Evolutionary conservation across 225 moss, liverwort and hornwort species (phyloP), one percentile per base, ranked within the genome.

Genomic region (Marchantia paleacea): DNA sequence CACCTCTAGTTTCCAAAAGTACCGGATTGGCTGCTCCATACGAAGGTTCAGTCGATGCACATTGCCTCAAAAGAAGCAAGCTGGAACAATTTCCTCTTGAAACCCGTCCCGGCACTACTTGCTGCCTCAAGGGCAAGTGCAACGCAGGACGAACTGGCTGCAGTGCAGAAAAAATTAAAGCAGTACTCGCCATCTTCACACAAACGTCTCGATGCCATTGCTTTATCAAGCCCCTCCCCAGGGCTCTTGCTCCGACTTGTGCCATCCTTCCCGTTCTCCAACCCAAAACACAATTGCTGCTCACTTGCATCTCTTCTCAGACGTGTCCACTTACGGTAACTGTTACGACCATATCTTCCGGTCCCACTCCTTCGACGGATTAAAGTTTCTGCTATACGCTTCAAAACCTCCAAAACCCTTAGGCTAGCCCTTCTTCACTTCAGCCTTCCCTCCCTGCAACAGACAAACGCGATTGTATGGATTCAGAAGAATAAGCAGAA

Each of bases 1-100:
- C 54, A 84, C 87, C 87, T 87, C 63, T 87, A 28, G 87, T 85
- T 73, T 87, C 87, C 72, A 87, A 63, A 39, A 87, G 84, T 63
- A 87, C 87, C 47, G 84, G 66, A 20, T 77, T 81, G 12, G 70
- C 58, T 49, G 76, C 66, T 47, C 87, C 84, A 20, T 77, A 83
- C 6, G 83, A 77, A 52, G 67, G 69, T 55, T 87, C 82, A 55
- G 82, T 78, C 57, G 87, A 72, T 8, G 84, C 81, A 25, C 84
- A 87, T 60, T 84, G 87, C 52, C 84, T 79, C 8, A 78, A 76
- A 53, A 87, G 82, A 7, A 75, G 79, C 31, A 79, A 49, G 20
- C 73, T 78, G 26, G 84, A 80, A 82, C 73, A 70, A 75, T 87
- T 87, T 58, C 82, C 82, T 16, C 82, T 72, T 13, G 68, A 22